phyloP scores from a whole-genome alignment of 495 filamentous ascomycete species.

The Aspergillus conjunctus region DNA sequence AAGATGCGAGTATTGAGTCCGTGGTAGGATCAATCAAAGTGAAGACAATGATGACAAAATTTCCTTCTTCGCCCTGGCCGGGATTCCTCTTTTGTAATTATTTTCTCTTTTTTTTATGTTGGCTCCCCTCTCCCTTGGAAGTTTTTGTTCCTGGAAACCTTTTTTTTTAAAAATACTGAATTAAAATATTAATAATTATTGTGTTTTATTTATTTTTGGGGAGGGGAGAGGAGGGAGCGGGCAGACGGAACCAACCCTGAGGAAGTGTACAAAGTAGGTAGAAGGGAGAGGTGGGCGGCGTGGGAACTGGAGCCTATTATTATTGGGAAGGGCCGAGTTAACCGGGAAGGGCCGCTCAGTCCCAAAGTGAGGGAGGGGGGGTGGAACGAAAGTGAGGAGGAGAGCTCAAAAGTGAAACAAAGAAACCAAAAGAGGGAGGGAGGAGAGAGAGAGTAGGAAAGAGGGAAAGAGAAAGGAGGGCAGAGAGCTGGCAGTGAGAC shows the following conservation, averaged over 20 bases:
- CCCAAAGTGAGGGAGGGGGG: conserved; percentile 11
- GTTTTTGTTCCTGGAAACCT: conserved; percentile 29
- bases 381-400: conserved; percentile 3
- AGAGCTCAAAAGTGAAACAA: conserved; percentile 13
- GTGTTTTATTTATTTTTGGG: conserved; percentile 28
- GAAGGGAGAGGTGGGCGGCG: conserved; percentile 16
- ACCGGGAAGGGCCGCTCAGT: conserved; percentile 21
- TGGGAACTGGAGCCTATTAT: conserved; percentile 7
- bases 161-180: conserved; percentile 20
- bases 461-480: conserved; percentile 10
- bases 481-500: conserved; percentile 6
- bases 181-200: conserved; percentile 17
- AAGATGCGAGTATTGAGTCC: conserved; percentile 30
- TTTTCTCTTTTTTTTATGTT: conserved; percentile 17
- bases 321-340: conserved; percentile 22
- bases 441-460: conserved; percentile 11
- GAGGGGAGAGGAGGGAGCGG: conserved; percentile 23
- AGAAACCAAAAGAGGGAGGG: conserved; percentile 5
- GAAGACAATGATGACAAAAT: conserved; percentile 19
- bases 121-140: conserved; percentile 25
- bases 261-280: conserved; percentile 12
- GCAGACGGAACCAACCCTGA: conserved; percentile 31
- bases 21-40: conserved; percentile 21
- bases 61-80: conserved; percentile 7
- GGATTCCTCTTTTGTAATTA: conserved; percentile 23